Conservation (phyloP, 495 filamentous ascomycete genomes). For the Annulohypoxylon moriforme region DNA sequence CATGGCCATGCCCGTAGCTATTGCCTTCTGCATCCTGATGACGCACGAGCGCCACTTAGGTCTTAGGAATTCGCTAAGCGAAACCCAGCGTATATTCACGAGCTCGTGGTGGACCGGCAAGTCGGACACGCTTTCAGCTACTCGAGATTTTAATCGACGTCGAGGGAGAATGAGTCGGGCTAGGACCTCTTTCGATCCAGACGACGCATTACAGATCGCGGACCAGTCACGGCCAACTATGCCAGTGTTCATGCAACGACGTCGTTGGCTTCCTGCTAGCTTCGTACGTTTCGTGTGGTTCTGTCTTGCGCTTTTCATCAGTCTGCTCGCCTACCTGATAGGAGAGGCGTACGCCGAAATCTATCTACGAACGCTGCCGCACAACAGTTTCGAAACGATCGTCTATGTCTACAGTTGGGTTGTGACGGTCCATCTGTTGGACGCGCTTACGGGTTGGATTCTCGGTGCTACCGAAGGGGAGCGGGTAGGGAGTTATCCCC, state of each 20-base stretch:
- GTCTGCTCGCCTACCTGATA: slow-evolving; percentile 68
- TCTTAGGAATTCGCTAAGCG: slow-evolving; percentile 65
- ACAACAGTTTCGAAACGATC: slow-evolving; percentile 70
- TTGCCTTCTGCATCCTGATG: slow-evolving; percentile 69
- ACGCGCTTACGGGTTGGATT: slow-evolving; percentile 71
- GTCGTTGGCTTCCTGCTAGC: slow-evolving; percentile 67
- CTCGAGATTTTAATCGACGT: slow-evolving; percentile 40
- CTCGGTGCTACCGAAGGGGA: slow-evolving; percentile 68
- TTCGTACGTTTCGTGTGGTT: slow-evolving; percentile 77
- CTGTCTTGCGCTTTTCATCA: slow-evolving; percentile 68
- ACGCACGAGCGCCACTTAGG: slow-evolving; percentile 67
- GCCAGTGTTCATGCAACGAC: slow-evolving; percentile 53
- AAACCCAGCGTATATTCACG: slow-evolving; percentile 72
- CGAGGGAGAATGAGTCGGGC: slow-evolving; percentile 49
- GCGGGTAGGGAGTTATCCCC: slow-evolving; percentile 69
- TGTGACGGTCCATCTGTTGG: slow-evolving; percentile 68
- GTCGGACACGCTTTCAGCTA: slow-evolving; percentile 52
- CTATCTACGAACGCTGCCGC: slow-evolving; percentile 71
- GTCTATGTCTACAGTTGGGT: slow-evolving; percentile 76
- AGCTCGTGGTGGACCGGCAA: slow-evolving; percentile 69
- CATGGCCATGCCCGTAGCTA: slow-evolving; percentile 70
- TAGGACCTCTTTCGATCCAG: slow-evolving; percentile 44
- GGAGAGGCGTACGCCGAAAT: slow-evolving; percentile 75
- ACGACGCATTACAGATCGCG: slow-evolving; percentile 44
- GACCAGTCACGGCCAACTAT: slow-evolving; percentile 39